Conservation (phyloP, 495 filamentous ascomycete genomes). For the Aspergillus mulundensis region DNA sequence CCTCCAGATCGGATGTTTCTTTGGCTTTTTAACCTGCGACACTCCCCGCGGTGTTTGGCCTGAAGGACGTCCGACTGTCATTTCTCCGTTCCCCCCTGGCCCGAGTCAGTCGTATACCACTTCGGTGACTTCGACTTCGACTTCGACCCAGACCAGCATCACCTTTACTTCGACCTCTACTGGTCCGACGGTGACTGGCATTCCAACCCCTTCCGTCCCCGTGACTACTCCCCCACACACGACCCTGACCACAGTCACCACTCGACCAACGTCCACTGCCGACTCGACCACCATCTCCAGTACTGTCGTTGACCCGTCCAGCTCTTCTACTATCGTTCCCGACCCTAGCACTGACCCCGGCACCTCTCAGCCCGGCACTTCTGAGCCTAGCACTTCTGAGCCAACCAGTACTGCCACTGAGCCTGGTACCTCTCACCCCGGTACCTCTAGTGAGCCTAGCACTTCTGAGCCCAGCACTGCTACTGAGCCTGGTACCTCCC, state of each 20-base stretch:
- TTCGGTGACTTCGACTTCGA: constrained; percentile 9
- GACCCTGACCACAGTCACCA: not conserved
- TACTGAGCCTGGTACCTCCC: not conserved
- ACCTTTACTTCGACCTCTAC: not conserved
- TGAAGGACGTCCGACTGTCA: constrained; percentile 21
- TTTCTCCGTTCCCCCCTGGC: constrained; percentile 14
- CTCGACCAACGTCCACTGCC: not conserved
- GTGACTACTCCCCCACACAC: not conserved
- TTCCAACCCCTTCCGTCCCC: not conserved
- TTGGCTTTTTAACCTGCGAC: constrained; percentile 38
- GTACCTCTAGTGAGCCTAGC: not conserved
- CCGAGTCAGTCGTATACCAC: not conserved
- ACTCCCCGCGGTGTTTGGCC: constrained; percentile 35
- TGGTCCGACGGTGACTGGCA: not conserved
- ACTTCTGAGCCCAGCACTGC: not conserved
- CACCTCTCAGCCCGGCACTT: not conserved
- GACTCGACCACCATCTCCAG: constrained; percentile 4
- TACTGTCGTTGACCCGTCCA: not conserved
- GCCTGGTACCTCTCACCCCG: not conserved
- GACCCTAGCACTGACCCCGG: not conserved
- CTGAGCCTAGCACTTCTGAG: not conserved
- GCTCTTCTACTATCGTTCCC: not conserved
- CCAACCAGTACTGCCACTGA: not conserved
- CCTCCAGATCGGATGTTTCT: constrained; percentile 29
- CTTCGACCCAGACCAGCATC: not conserved